These are phyloP conservation scores for Solanum sejunctum DNA, from an alignment of 257 asterid species.

Conservation along the genomic window DNA sequence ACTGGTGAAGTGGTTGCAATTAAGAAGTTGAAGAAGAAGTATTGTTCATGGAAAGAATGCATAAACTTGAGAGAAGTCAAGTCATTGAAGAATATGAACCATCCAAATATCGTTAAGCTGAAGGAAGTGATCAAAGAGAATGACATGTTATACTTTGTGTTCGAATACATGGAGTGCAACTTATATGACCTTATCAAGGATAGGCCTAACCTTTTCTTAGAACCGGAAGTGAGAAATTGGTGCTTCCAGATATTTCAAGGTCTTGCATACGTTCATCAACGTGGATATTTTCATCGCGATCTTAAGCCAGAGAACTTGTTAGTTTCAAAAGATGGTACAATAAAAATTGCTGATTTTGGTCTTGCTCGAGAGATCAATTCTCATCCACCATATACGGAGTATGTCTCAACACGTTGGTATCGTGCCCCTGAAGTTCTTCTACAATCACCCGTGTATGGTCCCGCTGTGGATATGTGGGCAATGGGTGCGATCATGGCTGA, in stretches of 20 bases:
- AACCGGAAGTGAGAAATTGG: slow-evolving; percentile 71
- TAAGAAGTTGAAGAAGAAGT: slow-evolving; percentile 87
- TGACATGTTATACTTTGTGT: slow-evolving; percentile 69
- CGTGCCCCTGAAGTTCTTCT: slow-evolving; percentile 98
- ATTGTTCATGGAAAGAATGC: slow-evolving; percentile 96
- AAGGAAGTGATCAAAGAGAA: slow-evolving; percentile 82
- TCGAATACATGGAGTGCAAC: slow-evolving; percentile 89
- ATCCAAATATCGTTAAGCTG: slow-evolving; percentile 82
- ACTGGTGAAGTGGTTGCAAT: slow-evolving; percentile 98
- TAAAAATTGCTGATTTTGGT: slow-evolving; percentile 94
- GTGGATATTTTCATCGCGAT: slow-evolving; percentile 95
- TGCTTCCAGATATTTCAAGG: slow-evolving; percentile 97
- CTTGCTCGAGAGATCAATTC: slow-evolving; percentile 91
- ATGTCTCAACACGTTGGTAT: slow-evolving; percentile 96
- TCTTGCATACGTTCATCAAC: slow-evolving; percentile 80
- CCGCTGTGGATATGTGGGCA: slow-evolving; percentile 99
- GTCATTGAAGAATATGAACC: slow-evolving; percentile 93
- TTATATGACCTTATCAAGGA: slow-evolving; percentile 88
- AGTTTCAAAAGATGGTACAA: slow-evolving; percentile 60
- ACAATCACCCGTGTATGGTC: slow-evolving; percentile 68
- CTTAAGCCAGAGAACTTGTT: slow-evolving; percentile 97
- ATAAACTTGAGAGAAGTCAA: slow-evolving; percentile 94
- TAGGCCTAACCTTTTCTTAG: slow-evolving; percentile 51
- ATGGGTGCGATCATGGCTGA: slow-evolving; percentile 99
- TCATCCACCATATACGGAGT: slow-evolving; percentile 86